phyloP scores from a whole-genome alignment of 73 alveolate species.

The Symbiodinium pilosum region DNA sequence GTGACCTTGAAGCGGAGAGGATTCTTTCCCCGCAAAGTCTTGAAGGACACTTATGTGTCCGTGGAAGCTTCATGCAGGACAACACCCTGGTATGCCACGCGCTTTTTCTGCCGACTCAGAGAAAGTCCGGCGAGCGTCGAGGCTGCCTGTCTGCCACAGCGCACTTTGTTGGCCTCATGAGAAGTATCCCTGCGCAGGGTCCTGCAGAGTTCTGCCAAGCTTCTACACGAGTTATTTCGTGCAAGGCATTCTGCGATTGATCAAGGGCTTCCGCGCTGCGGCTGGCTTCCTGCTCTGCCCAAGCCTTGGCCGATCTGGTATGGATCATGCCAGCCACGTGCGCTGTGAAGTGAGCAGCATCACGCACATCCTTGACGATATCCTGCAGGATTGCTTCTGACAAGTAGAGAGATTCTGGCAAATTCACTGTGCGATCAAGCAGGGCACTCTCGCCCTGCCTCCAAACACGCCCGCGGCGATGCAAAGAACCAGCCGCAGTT shows the following conservation, averaged over 20 bases:
- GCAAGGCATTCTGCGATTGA: constrained; percentile 37
- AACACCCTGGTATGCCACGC: not conserved
- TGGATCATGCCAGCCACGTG: constrained; percentile 79
- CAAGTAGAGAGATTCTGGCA: not conserved
- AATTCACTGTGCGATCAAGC: not conserved
- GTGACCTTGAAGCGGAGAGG: constrained; percentile 31
- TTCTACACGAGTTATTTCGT: constrained; percentile 37
- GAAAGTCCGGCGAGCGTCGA: constrained; percentile 2
- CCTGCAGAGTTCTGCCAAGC: constrained; percentile 81
- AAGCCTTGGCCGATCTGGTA: constrained; percentile 72
- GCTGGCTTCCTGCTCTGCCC: constrained; percentile 82
- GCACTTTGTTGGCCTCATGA: not conserved
- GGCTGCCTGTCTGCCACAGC: not conserved
- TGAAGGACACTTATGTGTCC: not conserved
- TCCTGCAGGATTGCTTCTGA: not conserved
- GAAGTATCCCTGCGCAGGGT: constrained; percentile 29
- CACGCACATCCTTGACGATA: constrained; percentile 58
- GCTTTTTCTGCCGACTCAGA: not conserved
- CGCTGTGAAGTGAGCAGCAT: constrained; percentile 86
- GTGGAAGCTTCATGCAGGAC: not conserved
- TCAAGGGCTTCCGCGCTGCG: constrained; percentile 85
- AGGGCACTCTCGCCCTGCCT: not conserved
- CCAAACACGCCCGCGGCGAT: constrained; percentile 79
- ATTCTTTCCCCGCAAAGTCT: no score
- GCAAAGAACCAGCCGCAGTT: constrained; percentile 85